These are phyloP conservation scores for Aspergillus glaucus DNA, from an alignment of 2,329 filamentous ascomycete genomes.

Conservation along the genomic window DNA sequence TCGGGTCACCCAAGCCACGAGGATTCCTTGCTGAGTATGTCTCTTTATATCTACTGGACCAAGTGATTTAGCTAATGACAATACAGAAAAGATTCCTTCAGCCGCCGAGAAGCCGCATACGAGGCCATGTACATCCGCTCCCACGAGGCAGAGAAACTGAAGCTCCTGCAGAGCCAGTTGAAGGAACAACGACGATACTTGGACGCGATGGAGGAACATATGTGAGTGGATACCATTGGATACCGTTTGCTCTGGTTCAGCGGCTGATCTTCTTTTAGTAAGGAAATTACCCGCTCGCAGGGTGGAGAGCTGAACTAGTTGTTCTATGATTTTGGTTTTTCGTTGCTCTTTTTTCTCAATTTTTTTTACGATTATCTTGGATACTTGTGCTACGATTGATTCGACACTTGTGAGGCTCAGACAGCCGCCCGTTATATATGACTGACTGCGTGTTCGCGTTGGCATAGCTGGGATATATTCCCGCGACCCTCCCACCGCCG, in stretches of 20 bases:
- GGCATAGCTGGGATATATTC: too few species aligned
- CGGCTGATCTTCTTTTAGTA: background rate
- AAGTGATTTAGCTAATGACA: background rate
- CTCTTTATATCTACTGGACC: background rate
- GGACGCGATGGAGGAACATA: slow-evolving; percentile 20
- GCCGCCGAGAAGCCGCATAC: slow-evolving; percentile 13
- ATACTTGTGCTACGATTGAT: too few species aligned
- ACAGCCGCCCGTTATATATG: too few species aligned
- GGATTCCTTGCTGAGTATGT: slow-evolving; percentile 23
- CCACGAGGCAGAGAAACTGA: slow-evolving; percentile 18
- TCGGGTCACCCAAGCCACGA: slow-evolving; percentile 14
- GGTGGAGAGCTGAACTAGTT: too few species aligned
- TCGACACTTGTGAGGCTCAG: too few species aligned
- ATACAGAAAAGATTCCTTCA: slow-evolving; percentile 15
- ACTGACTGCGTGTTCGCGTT: too few species aligned
- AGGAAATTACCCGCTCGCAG: too few species aligned
- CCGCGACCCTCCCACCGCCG: too few species aligned
- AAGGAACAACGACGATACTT: slow-evolving; percentile 19
- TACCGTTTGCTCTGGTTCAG: background rate
- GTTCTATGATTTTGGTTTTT: too few species aligned
- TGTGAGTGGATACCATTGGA: slow-evolving; percentile 12
- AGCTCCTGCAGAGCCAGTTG: slow-evolving; percentile 13
- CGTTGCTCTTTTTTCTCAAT: too few species aligned
- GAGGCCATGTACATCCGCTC: slow-evolving; percentile 13
- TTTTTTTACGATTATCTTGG: too few species aligned